These are phyloP conservation scores for Fraxinus velutina DNA, from an alignment of 305 asterid genomes.

Conservation along the genomic window DNA sequence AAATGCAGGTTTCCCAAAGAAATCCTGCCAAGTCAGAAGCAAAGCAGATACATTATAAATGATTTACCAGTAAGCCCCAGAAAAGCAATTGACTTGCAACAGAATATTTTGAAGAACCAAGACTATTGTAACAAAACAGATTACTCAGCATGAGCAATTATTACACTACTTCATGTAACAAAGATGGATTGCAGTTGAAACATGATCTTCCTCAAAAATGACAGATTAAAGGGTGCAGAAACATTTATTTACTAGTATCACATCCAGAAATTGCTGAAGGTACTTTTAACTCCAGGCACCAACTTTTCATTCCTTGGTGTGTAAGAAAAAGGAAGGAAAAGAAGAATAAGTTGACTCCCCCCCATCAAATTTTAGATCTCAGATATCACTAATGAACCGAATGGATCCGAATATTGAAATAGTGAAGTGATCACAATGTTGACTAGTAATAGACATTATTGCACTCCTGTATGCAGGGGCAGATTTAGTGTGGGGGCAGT, in stretches of 20 bases:
- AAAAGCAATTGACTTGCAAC: slow-evolving; percentile 16
- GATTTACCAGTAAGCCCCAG: slow-evolving; percentile 10
- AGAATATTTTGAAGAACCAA: background rate
- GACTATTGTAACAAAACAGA: background rate
- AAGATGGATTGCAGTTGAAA: background rate
- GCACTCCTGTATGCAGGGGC: background rate
- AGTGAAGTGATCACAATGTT: background rate
- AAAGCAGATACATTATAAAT: slow-evolving; percentile 5
- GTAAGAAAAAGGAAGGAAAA: background rate
- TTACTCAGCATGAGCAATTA: background rate
- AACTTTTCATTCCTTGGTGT: background rate
- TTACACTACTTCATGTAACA: background rate
- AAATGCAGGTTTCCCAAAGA: slow-evolving; percentile 90
- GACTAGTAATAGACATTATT: background rate
- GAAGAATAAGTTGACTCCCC: background rate
- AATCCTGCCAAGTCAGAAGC: slow-evolving; percentile 61
- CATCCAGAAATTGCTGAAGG: background rate
- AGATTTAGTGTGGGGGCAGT: too few relatives aligned
- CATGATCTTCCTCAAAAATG: background rate
- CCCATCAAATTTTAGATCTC: background rate
- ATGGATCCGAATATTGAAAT: background rate
- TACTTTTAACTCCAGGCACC: background rate
- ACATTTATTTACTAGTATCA: background rate
- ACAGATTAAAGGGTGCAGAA: background rate
- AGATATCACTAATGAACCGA: background rate